Evolutionary conservation across 73 alveolate genomes (phyloP), one percentile per base, ranked within the genome.

Genomic region (Paramecium sexaurelia): DNA sequence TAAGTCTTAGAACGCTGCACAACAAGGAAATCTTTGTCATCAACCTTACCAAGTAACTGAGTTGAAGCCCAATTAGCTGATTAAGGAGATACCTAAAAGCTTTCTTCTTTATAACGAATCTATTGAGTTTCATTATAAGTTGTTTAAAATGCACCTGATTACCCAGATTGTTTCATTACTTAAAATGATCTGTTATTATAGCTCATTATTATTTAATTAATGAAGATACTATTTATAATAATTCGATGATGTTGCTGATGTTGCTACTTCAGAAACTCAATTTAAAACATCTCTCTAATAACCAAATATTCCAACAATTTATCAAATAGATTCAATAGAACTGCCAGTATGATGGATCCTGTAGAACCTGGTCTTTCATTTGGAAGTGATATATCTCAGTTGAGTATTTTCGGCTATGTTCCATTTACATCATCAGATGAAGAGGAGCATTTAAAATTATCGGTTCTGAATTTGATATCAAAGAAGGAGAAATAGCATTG

Each of bases 341-440:
- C 27, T 95, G 83, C 92, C 17, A 98, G 99, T 29, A 17, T 96
- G 20, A 95, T 95, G 88, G 99, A 96, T 51, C 98, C 99, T 3
- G 99, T 96, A 7, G 94, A 95, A 93, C 93, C 97, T 39, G 97
- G 97, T 9, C 90, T 95, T 0, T 95, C 99, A 0, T 96, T 98
- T 85, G 99, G 99, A 0, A 93, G 97, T 86, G 99, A 96, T 69
- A 95, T 97, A 20, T 96, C 99, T 26, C 99, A 96, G 85, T 95
- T 96, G 99, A 33, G 91, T 43, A 93, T 96, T 24, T 93, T 96
- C 75, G 99, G 99, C n/a, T 92, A 95, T 84, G 92, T 92, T 57
- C 98, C 97, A 19, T 89, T 96, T 90, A 90, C 93, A 24, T 75
- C 20, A 3, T 94, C 93, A 93, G 96, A 69, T 97, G 98, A 0